phyloP scores from a whole-genome alignment of 139 green algal species.

The Chlamydomonas schloesseri region DNA sequence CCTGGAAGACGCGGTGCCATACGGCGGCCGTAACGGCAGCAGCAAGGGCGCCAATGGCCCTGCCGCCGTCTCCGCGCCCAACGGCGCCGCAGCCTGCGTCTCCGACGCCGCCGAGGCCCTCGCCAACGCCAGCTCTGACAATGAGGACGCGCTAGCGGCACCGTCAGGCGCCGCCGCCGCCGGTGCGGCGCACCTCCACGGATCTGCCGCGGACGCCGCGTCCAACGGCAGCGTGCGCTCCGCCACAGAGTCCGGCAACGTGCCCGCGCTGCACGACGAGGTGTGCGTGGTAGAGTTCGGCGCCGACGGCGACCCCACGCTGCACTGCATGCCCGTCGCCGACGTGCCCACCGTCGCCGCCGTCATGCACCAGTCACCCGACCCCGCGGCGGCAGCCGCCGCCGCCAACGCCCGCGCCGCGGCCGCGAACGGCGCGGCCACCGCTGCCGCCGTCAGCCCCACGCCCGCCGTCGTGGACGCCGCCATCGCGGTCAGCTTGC shows the following conservation, averaged over 20 bases:
- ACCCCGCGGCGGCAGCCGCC: background rate
- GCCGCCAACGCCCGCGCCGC: background rate
- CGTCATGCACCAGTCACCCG: slow-evolving; percentile 13
- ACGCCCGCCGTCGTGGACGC: slow-evolving; percentile 23
- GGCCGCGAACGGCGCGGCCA: too few relatives aligned
- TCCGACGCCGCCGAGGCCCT: too few relatives aligned
- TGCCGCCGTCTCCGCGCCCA: too few relatives aligned
- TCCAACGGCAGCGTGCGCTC: too few relatives aligned
- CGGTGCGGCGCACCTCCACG: too few relatives aligned
- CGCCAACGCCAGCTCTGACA: too few relatives aligned
- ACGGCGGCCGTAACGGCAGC: background rate
- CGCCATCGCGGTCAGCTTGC: slow-evolving; percentile 13
- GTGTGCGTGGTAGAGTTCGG: slow-evolving; percentile 35
- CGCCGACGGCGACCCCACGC: slow-evolving; percentile 6
- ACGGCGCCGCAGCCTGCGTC: too few relatives aligned
- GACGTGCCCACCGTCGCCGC: slow-evolving; percentile 8
- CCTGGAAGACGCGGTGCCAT: slow-evolving; percentile 34
- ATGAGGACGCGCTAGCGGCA: too few relatives aligned
- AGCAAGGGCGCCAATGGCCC: too few relatives aligned
- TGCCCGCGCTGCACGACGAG: background rate
- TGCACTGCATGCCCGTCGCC: slow-evolving; percentile 27
- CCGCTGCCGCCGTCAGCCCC: background rate
- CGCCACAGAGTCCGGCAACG: too few relatives aligned
- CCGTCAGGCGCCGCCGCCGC: too few relatives aligned
- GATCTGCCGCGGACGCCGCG: background rate